phyloP scores from a whole-genome alignment of 2,329 filamentous ascomycete species.

The Microdochium bolleyi region DNA sequence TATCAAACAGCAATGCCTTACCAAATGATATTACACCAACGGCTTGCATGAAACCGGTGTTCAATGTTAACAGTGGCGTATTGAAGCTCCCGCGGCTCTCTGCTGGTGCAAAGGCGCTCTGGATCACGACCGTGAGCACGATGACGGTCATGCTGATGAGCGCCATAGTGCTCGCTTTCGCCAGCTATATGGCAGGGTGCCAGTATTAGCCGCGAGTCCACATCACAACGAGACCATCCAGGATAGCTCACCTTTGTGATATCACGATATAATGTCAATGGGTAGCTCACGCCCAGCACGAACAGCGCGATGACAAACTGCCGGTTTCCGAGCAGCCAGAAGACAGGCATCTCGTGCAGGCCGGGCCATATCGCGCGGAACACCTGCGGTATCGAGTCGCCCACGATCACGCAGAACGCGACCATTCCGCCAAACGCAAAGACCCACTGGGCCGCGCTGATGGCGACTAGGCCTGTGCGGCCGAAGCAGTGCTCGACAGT shows the following conservation, averaged over 20 bases:
- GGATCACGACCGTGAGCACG: constrained; percentile 76
- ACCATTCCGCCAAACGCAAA: constrained; percentile 99
- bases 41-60: constrained; percentile 85
- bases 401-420: constrained; percentile 94
- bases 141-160: constrained; percentile 91
- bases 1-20: constrained; percentile 23
- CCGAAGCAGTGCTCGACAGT: constrained; percentile 97
- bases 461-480: constrained; percentile 77
- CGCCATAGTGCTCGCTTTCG: constrained; percentile 90
- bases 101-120: constrained; percentile 66
- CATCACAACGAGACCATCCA: neutral
- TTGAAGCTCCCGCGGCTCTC: constrained; percentile 66
- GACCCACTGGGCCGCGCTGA: constrained; percentile 86
- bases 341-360: constrained; percentile 61
- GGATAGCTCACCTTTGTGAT: constrained; percentile 73
- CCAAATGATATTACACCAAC: constrained; percentile 98
- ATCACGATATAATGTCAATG: constrained; percentile 87
- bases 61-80: constrained; percentile 66
- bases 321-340: constrained; percentile 77
- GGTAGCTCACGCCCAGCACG: constrained; percentile 78
- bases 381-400: constrained; percentile 92
- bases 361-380: constrained; percentile 74
- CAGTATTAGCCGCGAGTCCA: neutral
- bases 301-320: constrained; percentile 83
- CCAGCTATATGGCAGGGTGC: constrained; percentile 49